Evolutionary conservation across 768 basidiomycete genomes (phyloP), one percentile per base, ranked within the genome.

Genomic region (Agrocybe pediades): DNA sequence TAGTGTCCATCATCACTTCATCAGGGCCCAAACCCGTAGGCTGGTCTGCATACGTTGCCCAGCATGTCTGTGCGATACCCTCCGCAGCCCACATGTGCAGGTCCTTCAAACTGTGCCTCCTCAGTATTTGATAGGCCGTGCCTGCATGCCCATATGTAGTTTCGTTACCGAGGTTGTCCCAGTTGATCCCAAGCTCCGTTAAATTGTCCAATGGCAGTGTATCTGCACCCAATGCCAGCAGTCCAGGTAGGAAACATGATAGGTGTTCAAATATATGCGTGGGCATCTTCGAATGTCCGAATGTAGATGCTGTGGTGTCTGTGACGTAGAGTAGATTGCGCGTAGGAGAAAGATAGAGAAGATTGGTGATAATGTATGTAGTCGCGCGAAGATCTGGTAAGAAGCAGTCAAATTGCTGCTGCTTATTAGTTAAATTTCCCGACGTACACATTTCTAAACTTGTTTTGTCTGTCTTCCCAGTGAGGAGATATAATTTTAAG

Each of bases 21-120:
- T 92, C 90, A 1, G 89, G 85, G 13, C 82, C 86, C 25, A 92
- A 67, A 2, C 90, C 88, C 2, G 80, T 76, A 6, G 82, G 78
- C 63, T 86, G 81, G 62, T 91, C 89, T 1, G 84, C 86, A 62
- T 90, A 91, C 45, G 81, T 78, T 23, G 84, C 62, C 71, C 82
- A 90, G 64, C 89, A 91, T 13, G 78, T 86, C 63, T 87, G 79
- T 26, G 86, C 85, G 21, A 92, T 73, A 16, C 88, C 88, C 63
- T 89, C 79, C 1, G 89, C 90, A 3, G 85, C 89, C 84, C 87
- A 90, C 49, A 82, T 70, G 63, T 90, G 88, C 24, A 87, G 64
- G n/a, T 86, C 76, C 43, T 75, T 75, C n/a, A 87, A 74, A 56
- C 82, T 74, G 58, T 81, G 81, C 9, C 63, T 66, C 13, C 71